Conservation (phyloP, 1,284 basidiomycete genomes). For the Pseudozyma hubeiensis region DNA sequence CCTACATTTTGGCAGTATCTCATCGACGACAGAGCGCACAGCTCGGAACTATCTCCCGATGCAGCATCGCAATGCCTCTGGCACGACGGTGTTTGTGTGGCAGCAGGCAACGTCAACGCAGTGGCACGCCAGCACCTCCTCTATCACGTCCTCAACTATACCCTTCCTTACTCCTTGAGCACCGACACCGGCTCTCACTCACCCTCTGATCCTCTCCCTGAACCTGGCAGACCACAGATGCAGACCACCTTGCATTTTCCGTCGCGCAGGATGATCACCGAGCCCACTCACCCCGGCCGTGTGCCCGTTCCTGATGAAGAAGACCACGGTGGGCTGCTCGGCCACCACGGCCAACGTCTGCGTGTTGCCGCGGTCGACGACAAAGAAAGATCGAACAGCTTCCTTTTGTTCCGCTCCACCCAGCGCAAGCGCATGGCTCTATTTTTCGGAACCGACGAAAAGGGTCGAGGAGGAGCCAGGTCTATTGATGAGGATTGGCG, state of each 20-base stretch:
- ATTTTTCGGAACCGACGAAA: conserved; percentile 77
- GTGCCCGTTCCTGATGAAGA: conserved; percentile 62
- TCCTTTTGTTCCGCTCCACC: background rate
- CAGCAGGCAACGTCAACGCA: conserved; percentile 78
- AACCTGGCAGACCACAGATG: conserved; percentile 65
- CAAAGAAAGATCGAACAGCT: background rate
- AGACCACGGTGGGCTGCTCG: conserved; percentile 77
- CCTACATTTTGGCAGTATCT: conserved; percentile 37
- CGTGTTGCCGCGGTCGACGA: conserved; percentile 71
- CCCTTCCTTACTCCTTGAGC: conserved; percentile 71
- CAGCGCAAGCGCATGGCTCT: conserved; percentile 17
- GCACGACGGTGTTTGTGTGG: conserved; percentile 23
- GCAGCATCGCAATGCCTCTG: conserved; percentile 19
- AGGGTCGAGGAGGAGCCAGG: conserved; percentile 76
- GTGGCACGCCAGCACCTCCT: conserved; percentile 88
- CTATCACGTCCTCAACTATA: conserved; percentile 92
- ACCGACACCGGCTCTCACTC: conserved; percentile 72
- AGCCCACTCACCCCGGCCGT: conserved; percentile 69
- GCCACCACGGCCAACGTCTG: conserved; percentile 83
- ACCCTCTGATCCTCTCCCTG: conserved; percentile 77
- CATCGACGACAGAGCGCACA: conserved; percentile 11
- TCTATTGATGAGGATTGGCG: conserved; percentile 70
- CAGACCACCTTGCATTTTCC: conserved; percentile 71
- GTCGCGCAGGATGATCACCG: conserved; percentile 85
- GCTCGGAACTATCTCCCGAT: background rate